Evolutionary conservation across 2,329 filamentous ascomycete genomes (phyloP).

Genomic region (Kalmusia sp.): DNA sequence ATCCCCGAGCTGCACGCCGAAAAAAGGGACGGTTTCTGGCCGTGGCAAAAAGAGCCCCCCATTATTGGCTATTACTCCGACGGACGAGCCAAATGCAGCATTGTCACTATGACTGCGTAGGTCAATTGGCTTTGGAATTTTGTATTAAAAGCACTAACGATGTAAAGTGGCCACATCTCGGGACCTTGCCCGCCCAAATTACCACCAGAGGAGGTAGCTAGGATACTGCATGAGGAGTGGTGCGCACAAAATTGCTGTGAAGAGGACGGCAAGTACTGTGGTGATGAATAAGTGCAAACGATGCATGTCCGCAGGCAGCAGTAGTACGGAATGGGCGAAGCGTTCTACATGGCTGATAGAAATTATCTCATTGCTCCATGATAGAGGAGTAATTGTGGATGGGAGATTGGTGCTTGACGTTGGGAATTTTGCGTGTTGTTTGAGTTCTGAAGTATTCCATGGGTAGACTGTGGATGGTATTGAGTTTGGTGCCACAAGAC

Average conservation of each 20-base stretch:
- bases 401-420: too few relatives aligned
- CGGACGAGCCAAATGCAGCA: not conserved
- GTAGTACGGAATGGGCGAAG: not conserved
- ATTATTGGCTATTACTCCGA: slow-evolving; percentile 1
- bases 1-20: not conserved
- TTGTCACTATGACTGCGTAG: not conserved
- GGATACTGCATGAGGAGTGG: not conserved
- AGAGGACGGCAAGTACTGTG: not conserved
- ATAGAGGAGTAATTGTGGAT: too few relatives aligned
- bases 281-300: not conserved
- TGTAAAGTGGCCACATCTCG: not conserved
- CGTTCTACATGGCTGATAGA: too few relatives aligned
- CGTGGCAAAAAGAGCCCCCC: not conserved
- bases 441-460: too few relatives aligned
- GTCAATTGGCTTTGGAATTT: not conserved
- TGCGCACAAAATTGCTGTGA: not conserved
- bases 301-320: not conserved
- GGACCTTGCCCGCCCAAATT: not conserved
- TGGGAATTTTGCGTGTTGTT: too few relatives aligned
- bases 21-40: not conserved
- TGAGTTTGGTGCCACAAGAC: not conserved
- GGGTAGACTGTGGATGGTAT: too few relatives aligned
- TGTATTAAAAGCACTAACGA: not conserved
- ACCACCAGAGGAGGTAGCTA: not conserved
- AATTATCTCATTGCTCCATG: too few relatives aligned